Percentiles rank a stretch among this genome's conserved stretches.
Evolutionary conservation across 2,329 filamentous ascomycete genomes (phyloP).

Genomic region (Pseudogymnoascus sp.): DNA sequence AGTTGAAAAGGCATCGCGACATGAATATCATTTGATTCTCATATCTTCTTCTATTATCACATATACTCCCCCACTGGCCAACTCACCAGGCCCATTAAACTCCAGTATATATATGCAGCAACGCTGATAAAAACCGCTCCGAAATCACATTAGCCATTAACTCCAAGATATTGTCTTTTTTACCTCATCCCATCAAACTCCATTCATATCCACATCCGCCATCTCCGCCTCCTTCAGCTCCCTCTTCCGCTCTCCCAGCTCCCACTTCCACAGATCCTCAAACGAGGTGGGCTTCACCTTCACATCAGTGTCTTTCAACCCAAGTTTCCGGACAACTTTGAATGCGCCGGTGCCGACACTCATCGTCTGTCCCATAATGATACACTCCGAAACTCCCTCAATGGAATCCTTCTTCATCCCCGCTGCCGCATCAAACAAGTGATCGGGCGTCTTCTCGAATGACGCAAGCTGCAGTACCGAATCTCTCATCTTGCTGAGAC

Average conservation of each 20-base stretch:
- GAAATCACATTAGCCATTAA: not conserved
- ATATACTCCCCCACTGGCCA: not conserved
- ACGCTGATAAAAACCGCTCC: slow-evolving; percentile 4
- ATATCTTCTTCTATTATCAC: not conserved
- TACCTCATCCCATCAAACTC: slow-evolving; percentile 1
- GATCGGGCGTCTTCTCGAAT: slow-evolving; percentile 97
- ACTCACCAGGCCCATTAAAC: not conserved
- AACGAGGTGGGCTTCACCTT: slow-evolving; percentile 51
- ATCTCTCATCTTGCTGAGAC: slow-evolving; percentile 92
- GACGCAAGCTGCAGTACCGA: slow-evolving; percentile 86
- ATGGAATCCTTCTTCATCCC: slow-evolving; percentile 88
- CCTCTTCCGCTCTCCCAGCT: slow-evolving; percentile 24
- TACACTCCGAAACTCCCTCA: slow-evolving; percentile 90
- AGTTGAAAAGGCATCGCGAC: not conserved
- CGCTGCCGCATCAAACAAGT: slow-evolving; percentile 89
- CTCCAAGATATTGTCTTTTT: not conserved
- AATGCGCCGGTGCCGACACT: slow-evolving; percentile 84
- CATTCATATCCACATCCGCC: slow-evolving; percentile 6
- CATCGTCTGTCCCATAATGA: slow-evolving; percentile 97
- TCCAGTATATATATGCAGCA: not conserved
- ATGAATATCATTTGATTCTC: slow-evolving; percentile 7
- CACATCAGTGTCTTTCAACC: slow-evolving; percentile 49
- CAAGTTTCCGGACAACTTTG: slow-evolving; percentile 72
- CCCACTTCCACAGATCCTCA: slow-evolving; percentile 54
- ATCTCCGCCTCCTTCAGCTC: not conserved